phyloP scores from a whole-genome alignment of 202 grass and related monocot species.

The Carex arenaria region DNA sequence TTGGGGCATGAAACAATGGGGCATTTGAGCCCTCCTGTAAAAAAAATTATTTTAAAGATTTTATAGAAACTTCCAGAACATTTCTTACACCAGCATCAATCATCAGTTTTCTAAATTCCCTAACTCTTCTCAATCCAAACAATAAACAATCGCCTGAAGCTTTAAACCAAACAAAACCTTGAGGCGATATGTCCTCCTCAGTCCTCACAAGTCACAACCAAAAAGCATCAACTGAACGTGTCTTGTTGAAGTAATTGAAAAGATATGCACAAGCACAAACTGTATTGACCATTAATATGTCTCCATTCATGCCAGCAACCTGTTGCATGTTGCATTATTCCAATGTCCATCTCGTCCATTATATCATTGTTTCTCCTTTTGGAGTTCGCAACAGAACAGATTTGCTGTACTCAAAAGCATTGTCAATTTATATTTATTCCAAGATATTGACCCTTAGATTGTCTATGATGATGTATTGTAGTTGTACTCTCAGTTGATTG shows the following conservation, averaged over 20 bases:
- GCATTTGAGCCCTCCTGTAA: too few relatives aligned
- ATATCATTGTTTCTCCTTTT: background rate
- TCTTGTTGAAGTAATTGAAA: background rate
- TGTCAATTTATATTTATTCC: background rate
- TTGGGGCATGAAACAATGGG: too few relatives aligned
- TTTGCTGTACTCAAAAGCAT: background rate
- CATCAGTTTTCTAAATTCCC: background rate
- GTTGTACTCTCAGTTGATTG: background rate
- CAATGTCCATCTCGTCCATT: background rate
- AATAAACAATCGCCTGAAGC: background rate
- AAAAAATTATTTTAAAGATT: background rate
- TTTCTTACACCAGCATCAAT: background rate
- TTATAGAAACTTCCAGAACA: background rate
- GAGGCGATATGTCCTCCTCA: background rate
- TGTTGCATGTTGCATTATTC: slow-evolving; percentile 2
- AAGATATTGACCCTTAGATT: background rate
- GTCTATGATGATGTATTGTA: background rate
- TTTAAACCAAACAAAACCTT: background rate
- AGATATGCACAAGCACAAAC: background rate
- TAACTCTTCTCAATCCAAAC: background rate
- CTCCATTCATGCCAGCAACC: background rate
- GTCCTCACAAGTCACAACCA: too few relatives aligned
- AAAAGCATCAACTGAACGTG: background rate
- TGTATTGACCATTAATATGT: slow-evolving; percentile 10
- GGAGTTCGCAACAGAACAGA: background rate